Conservation (phyloP, 257 asterid genomes). For the Fraxinus quadrangulata region DNA sequence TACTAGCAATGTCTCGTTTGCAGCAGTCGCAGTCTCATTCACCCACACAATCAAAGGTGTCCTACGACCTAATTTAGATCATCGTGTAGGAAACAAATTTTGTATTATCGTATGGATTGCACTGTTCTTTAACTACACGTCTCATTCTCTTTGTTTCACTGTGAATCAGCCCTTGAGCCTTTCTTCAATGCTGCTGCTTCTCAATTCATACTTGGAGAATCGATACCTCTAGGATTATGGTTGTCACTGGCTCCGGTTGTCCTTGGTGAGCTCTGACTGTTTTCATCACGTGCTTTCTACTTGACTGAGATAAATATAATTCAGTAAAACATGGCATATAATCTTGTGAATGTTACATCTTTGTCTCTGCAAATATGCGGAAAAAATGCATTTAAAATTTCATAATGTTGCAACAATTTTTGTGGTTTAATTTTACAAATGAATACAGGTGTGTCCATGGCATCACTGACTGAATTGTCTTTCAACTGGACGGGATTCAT, state of each 20-base stretch:
- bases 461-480: constrained; percentile 89
- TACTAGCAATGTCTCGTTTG: constrained; percentile 83
- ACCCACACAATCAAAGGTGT: constrained; percentile 92
- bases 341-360: background rate
- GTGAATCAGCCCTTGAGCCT: constrained; percentile 88
- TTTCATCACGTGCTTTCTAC: background rate
- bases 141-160: background rate
- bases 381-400: background rate
- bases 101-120: background rate
- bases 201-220: constrained; percentile 92
- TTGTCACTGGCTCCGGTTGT: constrained; percentile 93
- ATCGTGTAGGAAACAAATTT: background rate
- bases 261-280: constrained; percentile 53
- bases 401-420: background rate
- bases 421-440: constrained; percentile 21
- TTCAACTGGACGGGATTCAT: constrained; percentile 92
- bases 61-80: background rate
- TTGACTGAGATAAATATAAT: background rate
- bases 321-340: background rate
- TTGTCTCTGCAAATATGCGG: background rate
- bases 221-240: constrained; percentile 78
- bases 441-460: constrained; percentile 93
- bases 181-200: constrained; percentile 99
- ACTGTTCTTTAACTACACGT: background rate
- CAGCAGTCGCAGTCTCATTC: constrained; percentile 89